Evolutionary conservation across 305 asterid genomes (phyloP).

Genomic region (Ajuga reptans): DNA sequence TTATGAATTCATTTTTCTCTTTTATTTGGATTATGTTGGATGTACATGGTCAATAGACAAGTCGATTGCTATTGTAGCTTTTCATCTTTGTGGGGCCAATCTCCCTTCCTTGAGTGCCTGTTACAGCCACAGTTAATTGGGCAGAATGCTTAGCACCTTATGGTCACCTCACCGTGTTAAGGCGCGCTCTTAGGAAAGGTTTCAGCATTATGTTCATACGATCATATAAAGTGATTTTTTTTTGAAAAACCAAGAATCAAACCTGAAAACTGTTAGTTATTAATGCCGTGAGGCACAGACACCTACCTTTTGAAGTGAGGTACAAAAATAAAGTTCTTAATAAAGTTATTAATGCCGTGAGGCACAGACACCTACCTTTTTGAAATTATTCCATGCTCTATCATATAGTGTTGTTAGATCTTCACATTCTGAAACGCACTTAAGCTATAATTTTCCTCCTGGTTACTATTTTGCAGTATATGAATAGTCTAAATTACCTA

Average conservation of each 20-base stretch:
- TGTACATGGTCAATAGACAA: background rate
- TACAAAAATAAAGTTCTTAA: background rate
- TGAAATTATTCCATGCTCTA: background rate
- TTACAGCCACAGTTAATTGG: background rate
- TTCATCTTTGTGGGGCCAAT: background rate
- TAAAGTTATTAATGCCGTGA: background rate
- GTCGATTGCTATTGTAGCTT: background rate
- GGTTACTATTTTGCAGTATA: slow-evolving; percentile 58
- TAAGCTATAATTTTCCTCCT: slow-evolving; percentile 17
- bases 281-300: background rate
- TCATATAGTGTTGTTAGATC: background rate
- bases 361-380: background rate
- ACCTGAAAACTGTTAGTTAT: background rate
- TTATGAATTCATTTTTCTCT: background rate
- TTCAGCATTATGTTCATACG: background rate
- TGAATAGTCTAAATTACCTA: slow-evolving; percentile 81
- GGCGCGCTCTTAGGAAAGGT: background rate
- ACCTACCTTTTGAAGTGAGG: background rate
- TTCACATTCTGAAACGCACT: background rate
- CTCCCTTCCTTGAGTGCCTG: background rate
- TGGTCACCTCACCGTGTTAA: background rate
- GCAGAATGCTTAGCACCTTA: background rate
- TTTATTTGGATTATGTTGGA: background rate
- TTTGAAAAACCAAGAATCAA: no score
- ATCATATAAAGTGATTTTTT: no score